Conservation (phyloP, 257 asterid species). For the Voacanga thouarsii region DNA sequence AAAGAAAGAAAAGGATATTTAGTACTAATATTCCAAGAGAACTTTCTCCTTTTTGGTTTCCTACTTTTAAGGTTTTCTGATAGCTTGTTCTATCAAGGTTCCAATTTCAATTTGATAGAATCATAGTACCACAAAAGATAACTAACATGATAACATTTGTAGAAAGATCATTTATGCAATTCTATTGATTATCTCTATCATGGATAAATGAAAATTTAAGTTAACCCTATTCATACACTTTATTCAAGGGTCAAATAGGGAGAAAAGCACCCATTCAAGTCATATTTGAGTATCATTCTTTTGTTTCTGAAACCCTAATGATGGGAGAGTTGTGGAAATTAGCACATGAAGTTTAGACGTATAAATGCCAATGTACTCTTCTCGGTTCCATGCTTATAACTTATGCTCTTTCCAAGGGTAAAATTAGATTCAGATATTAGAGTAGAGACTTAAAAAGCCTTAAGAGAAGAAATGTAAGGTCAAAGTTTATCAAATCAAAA, state of each 20-base stretch:
- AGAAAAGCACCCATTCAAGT: too few species aligned
- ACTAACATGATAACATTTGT: neutral
- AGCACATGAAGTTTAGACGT: neutral
- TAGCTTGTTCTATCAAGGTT: neutral
- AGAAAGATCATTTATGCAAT: neutral
- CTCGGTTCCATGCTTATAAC: neutral
- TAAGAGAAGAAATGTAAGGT: neutral
- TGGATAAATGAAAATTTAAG: neutral
- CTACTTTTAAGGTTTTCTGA: neutral
- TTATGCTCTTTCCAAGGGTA: neutral
- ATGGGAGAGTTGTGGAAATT: too few species aligned
- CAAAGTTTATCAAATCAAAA: neutral
- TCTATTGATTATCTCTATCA: neutral
- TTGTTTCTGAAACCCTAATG: too few species aligned
- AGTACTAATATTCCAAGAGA: too few species aligned
- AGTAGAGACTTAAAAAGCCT: neutral
- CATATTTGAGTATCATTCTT: too few species aligned
- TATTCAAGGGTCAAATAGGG: too few species aligned
- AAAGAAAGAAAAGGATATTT: too few species aligned
- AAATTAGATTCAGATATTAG: neutral
- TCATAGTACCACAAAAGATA: neutral
- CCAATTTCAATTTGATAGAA: neutral
- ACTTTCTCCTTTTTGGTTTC: too few species aligned
- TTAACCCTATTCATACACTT: too few species aligned
- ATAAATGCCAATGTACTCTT: neutral